Conservation (phyloP, 2,329 filamentous ascomycete genomes). For the Penicillium rolfsii region DNA sequence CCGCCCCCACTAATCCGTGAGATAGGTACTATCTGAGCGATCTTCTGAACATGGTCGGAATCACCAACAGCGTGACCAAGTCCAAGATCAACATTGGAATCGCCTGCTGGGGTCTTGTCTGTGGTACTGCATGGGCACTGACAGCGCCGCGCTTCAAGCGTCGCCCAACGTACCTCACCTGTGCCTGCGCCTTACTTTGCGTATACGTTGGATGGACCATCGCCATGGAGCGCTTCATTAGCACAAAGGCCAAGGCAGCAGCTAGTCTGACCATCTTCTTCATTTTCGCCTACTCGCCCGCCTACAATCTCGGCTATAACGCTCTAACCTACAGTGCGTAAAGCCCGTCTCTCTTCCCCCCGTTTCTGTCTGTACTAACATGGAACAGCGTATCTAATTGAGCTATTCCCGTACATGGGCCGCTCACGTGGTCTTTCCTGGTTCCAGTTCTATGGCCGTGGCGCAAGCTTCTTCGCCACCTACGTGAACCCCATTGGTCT, state of each 20-base stretch:
- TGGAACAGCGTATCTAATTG: constrained; percentile 53
- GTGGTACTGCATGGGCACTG: constrained; percentile 45
- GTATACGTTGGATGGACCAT: constrained; percentile 63
- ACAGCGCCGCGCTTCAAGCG: constrained; percentile 48
- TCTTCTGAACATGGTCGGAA: constrained; percentile 45
- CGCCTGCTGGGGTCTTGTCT: constrained; percentile 49
- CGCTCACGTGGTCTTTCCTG: constrained; percentile 63
- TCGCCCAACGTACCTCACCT: constrained; percentile 52
- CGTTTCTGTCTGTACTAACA: background rate
- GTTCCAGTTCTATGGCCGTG: constrained; percentile 58
- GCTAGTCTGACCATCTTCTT: constrained; percentile 56
- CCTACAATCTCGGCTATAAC: constrained; percentile 69
- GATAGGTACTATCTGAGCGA: constrained; percentile 27
- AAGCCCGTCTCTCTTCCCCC: background rate
- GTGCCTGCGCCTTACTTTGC: constrained; percentile 54
- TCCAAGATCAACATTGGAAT: constrained; percentile 32
- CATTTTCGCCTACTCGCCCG: constrained; percentile 62
- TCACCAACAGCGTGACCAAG: constrained; percentile 42
- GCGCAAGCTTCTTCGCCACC: constrained; percentile 55
- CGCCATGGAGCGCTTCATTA: constrained; percentile 44
- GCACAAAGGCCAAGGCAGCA: constrained; percentile 42
- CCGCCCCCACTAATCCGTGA: constrained; percentile 30
- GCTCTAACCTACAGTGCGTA: constrained; percentile 56
- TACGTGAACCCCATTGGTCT: constrained; percentile 54
- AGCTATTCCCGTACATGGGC: constrained; percentile 62